Evolutionary conservation across 176 grass and related monocot species (phyloP).

Genomic region (Musa troglodytarum): DNA sequence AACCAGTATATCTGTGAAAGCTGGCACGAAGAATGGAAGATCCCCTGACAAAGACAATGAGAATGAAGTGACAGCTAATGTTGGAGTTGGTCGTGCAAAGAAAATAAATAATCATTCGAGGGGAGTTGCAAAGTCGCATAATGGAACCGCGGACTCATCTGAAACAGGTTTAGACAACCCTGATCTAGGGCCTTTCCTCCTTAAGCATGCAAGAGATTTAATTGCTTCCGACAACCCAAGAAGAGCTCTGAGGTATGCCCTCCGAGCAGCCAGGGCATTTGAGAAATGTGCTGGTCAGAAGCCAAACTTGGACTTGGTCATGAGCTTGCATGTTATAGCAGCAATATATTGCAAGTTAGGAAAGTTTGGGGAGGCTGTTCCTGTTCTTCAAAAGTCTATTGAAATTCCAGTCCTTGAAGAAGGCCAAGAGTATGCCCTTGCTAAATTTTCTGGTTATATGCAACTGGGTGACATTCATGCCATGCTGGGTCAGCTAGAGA

Average conservation of each 20-base stretch:
- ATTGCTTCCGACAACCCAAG: conserved; percentile 8
- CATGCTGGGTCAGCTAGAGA: conserved; percentile 17
- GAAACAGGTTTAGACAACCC: conserved; percentile 5
- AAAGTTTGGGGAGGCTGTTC: conserved; percentile 10
- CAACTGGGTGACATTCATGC: conserved; percentile 23
- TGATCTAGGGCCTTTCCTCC: conserved; percentile 20
- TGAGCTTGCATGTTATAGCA: conserved; percentile 19
- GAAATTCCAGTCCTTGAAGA: conserved; percentile 14
- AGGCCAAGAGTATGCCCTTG: conserved; percentile 19
- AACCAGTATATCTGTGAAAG: conserved; percentile 11
- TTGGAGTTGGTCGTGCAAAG: neutral
- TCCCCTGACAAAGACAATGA: neutral
- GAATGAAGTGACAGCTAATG: too few relatives aligned
- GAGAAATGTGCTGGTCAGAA: conserved; percentile 13
- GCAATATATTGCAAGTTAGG: conserved; percentile 10
- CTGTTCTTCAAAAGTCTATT: conserved; percentile 21
- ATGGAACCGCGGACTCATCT: neutral
- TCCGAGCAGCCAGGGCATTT: conserved; percentile 25
- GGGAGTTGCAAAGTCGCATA: neutral
- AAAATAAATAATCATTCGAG: neutral
- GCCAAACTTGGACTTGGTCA: conserved; percentile 18
- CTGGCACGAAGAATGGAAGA: neutral
- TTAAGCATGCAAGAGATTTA: conserved; percentile 25
- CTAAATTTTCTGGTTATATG: conserved; percentile 28
- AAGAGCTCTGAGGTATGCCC: conserved; percentile 12